Evolutionary conservation across 169 alveolate genomes (phyloP).

Genomic region (Plasmodium gaboni): DNA sequence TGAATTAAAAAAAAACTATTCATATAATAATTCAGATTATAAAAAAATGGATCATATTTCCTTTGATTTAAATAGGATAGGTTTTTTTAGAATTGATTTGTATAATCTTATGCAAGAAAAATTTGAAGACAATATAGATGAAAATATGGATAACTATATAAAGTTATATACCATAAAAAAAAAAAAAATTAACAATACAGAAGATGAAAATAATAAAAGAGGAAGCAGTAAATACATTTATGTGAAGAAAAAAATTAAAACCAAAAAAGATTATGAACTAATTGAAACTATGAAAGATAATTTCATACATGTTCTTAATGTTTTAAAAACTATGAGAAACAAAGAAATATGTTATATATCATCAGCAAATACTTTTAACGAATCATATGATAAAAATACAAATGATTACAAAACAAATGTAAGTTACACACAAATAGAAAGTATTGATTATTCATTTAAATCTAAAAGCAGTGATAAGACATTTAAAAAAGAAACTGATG

Average conservation of each 20-base stretch:
- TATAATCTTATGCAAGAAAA: constrained; percentile 20
- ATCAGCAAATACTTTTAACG: constrained; percentile 22
- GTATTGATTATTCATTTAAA: constrained; percentile 25
- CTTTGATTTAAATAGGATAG: constrained; percentile 58
- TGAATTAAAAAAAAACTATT: background rate
- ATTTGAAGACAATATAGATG: constrained; percentile 8
- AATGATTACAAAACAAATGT: constrained; percentile 1
- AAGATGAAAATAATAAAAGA: no score
- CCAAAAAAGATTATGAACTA: constrained; percentile 14
- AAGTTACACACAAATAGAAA: constrained; percentile 13
- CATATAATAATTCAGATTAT: constrained; percentile 22
- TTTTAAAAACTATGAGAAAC: constrained; percentile 60
- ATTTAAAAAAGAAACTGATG: constrained; percentile 47
- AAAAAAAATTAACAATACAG: background rate
- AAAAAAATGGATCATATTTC: constrained; percentile 19
- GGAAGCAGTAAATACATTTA: constrained; percentile 9
- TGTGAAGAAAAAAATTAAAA: constrained; percentile 54
- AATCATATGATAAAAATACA: constrained; percentile 25
- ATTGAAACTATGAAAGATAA: constrained; percentile 43
- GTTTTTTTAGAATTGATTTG: constrained; percentile 50
- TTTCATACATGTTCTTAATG: constrained; percentile 23
- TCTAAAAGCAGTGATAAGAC: constrained; percentile 42
- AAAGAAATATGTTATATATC: constrained; percentile 59
- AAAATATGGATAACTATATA: constrained; percentile 15
- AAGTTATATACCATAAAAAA: constrained; percentile 53